Conservation (phyloP, 805 yeast species). For the Cyberlindnera sargentensis region DNA sequence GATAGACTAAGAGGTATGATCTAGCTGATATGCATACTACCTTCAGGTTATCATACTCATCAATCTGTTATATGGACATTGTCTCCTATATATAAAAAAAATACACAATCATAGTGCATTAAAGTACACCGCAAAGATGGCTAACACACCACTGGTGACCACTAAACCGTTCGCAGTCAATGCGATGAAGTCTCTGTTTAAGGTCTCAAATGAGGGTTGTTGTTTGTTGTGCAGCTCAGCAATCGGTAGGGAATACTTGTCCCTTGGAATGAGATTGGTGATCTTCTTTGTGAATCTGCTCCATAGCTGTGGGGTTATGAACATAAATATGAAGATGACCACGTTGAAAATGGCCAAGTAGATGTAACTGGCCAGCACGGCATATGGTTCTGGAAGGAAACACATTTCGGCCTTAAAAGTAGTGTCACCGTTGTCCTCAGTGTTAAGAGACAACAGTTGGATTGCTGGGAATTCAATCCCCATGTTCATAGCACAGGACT, state of each 20-base stretch:
- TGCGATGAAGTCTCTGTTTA: constrained; percentile 9
- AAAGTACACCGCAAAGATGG: constrained; percentile 15
- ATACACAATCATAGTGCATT: constrained; percentile 10
- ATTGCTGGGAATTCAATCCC: constrained; percentile 83
- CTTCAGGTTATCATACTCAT: no score
- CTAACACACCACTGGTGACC: constrained; percentile 9
- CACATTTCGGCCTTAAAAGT: constrained; percentile 43
- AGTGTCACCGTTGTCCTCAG: constrained; percentile 10
- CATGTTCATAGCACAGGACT: constrained; percentile 88
- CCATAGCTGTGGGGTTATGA: constrained; percentile 25
- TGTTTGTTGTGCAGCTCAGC: constrained; percentile 9
- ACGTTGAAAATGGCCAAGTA: constrained; percentile 18
- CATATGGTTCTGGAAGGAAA: constrained; percentile 49
- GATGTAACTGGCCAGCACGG: constrained; percentile 32
- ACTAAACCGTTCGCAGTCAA: constrained; percentile 7
- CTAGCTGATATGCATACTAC: neutral
- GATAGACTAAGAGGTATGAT: constrained; percentile 21
- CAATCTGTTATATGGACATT: neutral
- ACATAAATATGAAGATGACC: constrained; percentile 17
- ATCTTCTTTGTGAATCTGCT: constrained; percentile 9
- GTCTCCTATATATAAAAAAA: neutral
- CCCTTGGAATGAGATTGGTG: neutral
- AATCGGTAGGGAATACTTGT: constrained; percentile 14
- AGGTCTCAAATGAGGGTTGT: neutral
- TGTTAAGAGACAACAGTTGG: constrained; percentile 65